Percentiles rank a stretch among this genome's conserved stretches.
phyloP scores from a whole-genome alignment of 306 rosid genomes.

The Quercus glauca region DNA sequence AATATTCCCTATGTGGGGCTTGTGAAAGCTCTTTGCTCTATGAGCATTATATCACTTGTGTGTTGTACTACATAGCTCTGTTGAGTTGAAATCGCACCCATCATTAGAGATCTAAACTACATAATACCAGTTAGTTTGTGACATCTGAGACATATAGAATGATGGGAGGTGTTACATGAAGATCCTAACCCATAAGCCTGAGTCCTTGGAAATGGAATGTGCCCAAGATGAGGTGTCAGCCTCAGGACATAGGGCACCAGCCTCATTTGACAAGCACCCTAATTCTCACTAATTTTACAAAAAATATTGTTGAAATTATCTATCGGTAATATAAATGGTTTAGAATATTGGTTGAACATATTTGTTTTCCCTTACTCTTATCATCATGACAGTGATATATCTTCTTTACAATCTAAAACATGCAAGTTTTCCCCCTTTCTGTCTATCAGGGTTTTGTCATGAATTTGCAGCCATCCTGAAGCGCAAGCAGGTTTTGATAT shows the following conservation, averaged over 20 bases:
- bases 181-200: too few species aligned
- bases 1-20: too few species aligned
- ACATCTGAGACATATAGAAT: too few species aligned
- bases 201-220: too few species aligned
- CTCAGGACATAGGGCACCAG: background rate
- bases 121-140: too few species aligned
- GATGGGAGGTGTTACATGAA: too few species aligned
- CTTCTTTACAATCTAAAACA: background rate
- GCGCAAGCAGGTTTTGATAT: constrained; percentile 96
- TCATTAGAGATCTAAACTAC: too few species aligned
- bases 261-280: background rate
- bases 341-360: background rate
- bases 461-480: constrained; percentile 98
- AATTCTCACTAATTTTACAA: background rate
- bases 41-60: background rate
- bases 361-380: background rate
- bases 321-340: background rate
- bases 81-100: too few species aligned
- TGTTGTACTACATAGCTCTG: too few species aligned
- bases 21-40: background rate
- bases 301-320: background rate
- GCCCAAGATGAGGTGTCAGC: too few species aligned
- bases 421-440: background rate
- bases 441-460: constrained; percentile 86
- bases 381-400: background rate